phyloP scores from a whole-genome alignment of 768 basidiomycete genomes.

The Psilocybe sp. region DNA sequence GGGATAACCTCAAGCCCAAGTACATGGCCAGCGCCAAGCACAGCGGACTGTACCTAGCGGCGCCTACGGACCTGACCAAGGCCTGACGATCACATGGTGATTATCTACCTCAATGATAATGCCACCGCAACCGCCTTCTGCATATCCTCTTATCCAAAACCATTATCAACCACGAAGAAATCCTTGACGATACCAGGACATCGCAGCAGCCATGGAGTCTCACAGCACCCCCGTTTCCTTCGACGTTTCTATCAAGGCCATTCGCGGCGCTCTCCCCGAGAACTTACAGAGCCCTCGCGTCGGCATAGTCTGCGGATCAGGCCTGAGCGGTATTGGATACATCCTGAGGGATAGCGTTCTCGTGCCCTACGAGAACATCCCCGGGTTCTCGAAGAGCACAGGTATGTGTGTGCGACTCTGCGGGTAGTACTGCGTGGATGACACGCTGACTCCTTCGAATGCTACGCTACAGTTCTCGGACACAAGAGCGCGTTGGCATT shows the following conservation, averaged over 20 bases:
- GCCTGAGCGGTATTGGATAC: conserved; percentile 71
- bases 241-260: conserved; percentile 27
- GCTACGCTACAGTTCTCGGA: conserved; percentile 55
- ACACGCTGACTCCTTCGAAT: background rate
- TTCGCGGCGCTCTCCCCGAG: conserved; percentile 30
- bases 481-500: conserved; percentile 82
- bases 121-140: too few species aligned
- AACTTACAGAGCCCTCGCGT: conserved; percentile 51
- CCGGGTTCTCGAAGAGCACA: conserved; percentile 76
- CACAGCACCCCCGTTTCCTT: conserved; percentile 6
- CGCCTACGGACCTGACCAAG: too few species aligned
- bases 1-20: too few species aligned
- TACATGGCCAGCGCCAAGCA: too few species aligned
- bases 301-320: conserved; percentile 87
- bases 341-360: conserved; percentile 53
- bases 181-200: too few species aligned
- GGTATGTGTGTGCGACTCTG: conserved; percentile 40
- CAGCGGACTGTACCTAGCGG: too few species aligned
- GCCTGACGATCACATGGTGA: too few species aligned
- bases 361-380: conserved; percentile 65
- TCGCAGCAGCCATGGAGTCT: too few species aligned
- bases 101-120: too few species aligned
- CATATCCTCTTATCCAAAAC: too few species aligned
- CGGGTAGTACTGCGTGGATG: background rate
- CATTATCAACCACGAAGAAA: too few species aligned